phyloP scores from a whole-genome alignment of 345 rosid species.

The Mercurialis annua region DNA sequence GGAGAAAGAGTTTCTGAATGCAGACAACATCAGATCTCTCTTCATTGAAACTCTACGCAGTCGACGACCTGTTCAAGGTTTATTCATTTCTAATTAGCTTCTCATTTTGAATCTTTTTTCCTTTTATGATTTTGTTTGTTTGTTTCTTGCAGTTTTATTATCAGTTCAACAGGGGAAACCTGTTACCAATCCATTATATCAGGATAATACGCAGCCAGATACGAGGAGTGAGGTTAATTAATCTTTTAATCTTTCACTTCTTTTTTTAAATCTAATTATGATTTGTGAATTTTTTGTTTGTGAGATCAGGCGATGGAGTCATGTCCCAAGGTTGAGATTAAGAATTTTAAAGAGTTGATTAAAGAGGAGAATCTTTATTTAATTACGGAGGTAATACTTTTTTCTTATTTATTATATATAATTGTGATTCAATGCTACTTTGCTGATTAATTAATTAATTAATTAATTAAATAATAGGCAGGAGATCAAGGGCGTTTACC shows the following conservation, averaged over 20 bases:
- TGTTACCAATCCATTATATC: conserved; percentile 54
- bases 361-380: conserved; percentile 72
- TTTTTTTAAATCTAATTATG: neutral
- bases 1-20: conserved; percentile 22
- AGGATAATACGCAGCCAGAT: conserved; percentile 40
- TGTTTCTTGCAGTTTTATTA: conserved; percentile 42
- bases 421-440: neutral
- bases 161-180: conserved; percentile 50
- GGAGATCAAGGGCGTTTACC: conserved; percentile 77
- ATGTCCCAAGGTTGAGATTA: conserved; percentile 54
- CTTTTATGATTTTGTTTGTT: neutral
- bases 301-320: conserved; percentile 70
- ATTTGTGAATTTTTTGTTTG: neutral
- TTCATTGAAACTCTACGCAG: conserved; percentile 52
- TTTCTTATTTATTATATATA: neutral
- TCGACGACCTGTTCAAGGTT: conserved; percentile 53
- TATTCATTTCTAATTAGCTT: neutral
- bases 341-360: conserved; percentile 48
- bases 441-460: neutral
- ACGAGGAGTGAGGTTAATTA: conserved; percentile 39
- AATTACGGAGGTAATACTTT: conserved; percentile 56
- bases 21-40: conserved; percentile 42
- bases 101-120: neutral
- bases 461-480: conserved; percentile 34
- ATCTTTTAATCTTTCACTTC: neutral